Evolutionary conservation across 1,139 yeast genomes (phyloP).

Genomic region (Magnusiomyces sp.): DNA sequence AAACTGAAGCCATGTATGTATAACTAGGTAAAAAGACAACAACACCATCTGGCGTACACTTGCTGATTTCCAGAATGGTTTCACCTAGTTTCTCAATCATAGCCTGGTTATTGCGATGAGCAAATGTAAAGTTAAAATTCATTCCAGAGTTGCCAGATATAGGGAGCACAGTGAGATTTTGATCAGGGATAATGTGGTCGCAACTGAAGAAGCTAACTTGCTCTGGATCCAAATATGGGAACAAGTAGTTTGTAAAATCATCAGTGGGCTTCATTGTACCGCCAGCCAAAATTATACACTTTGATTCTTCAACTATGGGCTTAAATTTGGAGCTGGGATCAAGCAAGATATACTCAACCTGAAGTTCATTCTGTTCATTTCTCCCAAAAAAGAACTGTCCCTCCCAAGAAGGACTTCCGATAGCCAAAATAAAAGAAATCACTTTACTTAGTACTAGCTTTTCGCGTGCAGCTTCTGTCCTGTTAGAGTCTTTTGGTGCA

Average conservation of each 20-base stretch:
- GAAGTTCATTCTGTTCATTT: conserved; percentile 26
- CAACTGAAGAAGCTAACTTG: conserved; percentile 56
- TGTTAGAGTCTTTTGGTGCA: conserved; percentile 24
- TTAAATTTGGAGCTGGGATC: conserved; percentile 72
- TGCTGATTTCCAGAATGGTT: conserved; percentile 38
- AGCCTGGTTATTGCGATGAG: conserved; percentile 41
- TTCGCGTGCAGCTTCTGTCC: too few relatives aligned
- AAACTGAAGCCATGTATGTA: conserved; percentile 48
- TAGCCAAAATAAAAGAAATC: conserved; percentile 52
- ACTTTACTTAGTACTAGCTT: conserved; percentile 59
- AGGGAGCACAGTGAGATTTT: conserved; percentile 55
- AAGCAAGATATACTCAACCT: conserved; percentile 55
- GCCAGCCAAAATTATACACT: conserved; percentile 77
- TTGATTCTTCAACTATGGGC: conserved; percentile 55
- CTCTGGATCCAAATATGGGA: conserved; percentile 46
- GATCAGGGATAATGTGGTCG: conserved; percentile 75
- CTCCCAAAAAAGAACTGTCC: conserved; percentile 70
- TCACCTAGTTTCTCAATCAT: conserved; percentile 50
- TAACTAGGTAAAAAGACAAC: conserved; percentile 86
- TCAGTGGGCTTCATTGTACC: conserved; percentile 92
- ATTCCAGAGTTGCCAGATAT: conserved; percentile 30
- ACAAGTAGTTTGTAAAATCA: conserved; percentile 57
- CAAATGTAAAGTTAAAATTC: conserved; percentile 60
- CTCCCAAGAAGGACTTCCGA: conserved; percentile 70
- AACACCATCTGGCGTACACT: conserved; percentile 60